phyloP scores from a whole-genome alignment of 2,329 filamentous ascomycete species.

The Aureobasidium sp. region DNA sequence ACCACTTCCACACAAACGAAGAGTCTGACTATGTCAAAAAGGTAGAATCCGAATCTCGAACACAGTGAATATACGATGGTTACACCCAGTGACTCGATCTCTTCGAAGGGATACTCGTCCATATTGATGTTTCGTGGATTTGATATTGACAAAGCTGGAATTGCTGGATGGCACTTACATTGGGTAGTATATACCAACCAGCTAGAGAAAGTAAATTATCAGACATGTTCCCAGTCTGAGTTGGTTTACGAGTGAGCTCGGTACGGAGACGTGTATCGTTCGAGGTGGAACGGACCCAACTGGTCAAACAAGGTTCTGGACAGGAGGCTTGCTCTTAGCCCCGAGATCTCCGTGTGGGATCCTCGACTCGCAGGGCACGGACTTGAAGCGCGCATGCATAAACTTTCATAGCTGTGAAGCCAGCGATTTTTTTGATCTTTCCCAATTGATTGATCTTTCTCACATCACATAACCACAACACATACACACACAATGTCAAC shows the following conservation, averaged over 20 bases:
- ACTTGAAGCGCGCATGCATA: background rate
- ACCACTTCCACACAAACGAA: background rate
- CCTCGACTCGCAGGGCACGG: background rate
- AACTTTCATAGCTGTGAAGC: background rate
- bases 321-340: too few relatives aligned
- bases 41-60: background rate
- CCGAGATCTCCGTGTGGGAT: background rate
- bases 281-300: background rate
- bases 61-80: background rate
- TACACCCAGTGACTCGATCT: background rate
- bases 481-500: slow-evolving; percentile 19
- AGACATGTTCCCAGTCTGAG: slow-evolving; percentile 23
- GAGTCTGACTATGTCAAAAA: background rate
- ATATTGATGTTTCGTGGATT: background rate
- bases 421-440: background rate
- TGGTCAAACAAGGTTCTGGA: background rate
- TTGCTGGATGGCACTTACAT: slow-evolving; percentile 34
- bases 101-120: background rate
- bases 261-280: background rate
- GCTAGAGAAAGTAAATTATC: slow-evolving; percentile 45
- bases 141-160: background rate
- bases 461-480: background rate
- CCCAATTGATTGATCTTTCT: background rate
- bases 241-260: background rate
- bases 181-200: slow-evolving; percentile 56